Evolutionary conservation across 495 filamentous ascomycete species (phyloP).

Genomic region (Durotheca rogersii): DNA sequence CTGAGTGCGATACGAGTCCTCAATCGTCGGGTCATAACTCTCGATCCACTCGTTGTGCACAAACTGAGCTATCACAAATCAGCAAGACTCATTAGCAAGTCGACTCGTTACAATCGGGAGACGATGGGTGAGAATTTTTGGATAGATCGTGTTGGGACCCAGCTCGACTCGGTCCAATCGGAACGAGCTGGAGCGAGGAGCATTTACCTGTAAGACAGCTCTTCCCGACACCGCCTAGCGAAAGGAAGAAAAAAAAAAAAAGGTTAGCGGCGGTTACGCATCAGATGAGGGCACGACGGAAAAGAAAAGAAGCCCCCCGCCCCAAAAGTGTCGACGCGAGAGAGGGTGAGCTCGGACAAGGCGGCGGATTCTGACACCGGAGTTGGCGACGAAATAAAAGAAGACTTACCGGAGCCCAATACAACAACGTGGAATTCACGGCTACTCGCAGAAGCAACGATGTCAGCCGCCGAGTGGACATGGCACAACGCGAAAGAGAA

Average conservation of each 20-base stretch:
- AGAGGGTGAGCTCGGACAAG: too few relatives aligned
- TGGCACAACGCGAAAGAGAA: neutral
- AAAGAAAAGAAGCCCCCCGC: neutral
- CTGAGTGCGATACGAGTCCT: slow-evolving; percentile 93
- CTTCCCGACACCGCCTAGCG: slow-evolving; percentile 90
- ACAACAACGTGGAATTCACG: slow-evolving; percentile 93
- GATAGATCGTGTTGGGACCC: slow-evolving; percentile 15
- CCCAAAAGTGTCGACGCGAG: slow-evolving; percentile 2
- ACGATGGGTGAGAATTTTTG: slow-evolving; percentile 11
- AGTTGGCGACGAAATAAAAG: slow-evolving; percentile 8
- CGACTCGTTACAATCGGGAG: slow-evolving; percentile 13
- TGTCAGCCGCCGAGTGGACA: slow-evolving; percentile 17
- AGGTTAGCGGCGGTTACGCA: slow-evolving; percentile 35
- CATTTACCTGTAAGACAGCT: slow-evolving; percentile 90
- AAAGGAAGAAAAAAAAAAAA: too few relatives aligned
- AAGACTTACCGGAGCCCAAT: slow-evolving; percentile 72
- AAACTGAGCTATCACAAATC: slow-evolving; percentile 75
- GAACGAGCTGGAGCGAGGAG: slow-evolving; percentile 9
- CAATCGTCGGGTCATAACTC: slow-evolving; percentile 97
- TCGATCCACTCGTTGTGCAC: slow-evolving; percentile 99
- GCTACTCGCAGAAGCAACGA: slow-evolving; percentile 40
- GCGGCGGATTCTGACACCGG: slow-evolving; percentile 6
- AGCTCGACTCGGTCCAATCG: slow-evolving; percentile 30
- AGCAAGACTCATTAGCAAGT: slow-evolving; percentile 28
- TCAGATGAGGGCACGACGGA: slow-evolving; percentile 9